phyloP scores from a whole-genome alignment of 345 rosid species.

The Citrus maxima region DNA sequence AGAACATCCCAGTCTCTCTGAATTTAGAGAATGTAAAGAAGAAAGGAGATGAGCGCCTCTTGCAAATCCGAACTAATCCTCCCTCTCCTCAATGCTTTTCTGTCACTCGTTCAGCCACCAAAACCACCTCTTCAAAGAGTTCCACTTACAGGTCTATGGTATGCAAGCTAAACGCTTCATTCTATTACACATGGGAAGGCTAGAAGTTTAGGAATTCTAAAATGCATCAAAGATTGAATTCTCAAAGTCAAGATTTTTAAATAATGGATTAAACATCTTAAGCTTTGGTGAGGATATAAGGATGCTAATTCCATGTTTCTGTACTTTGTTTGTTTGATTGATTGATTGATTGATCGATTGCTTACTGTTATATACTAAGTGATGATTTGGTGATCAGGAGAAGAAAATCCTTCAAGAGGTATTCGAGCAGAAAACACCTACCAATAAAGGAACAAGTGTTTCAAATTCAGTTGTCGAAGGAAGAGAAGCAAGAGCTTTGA shows the following conservation, averaged over 20 bases:
- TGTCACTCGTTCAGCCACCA: conserved; percentile 35
- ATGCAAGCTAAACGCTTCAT: conserved; percentile 13
- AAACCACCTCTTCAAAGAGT: conserved; percentile 41
- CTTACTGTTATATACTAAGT: conserved; percentile 4
- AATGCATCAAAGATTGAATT: neutral
- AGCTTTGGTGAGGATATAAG: neutral
- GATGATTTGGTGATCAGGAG: conserved; percentile 36
- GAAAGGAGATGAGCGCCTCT: conserved; percentile 48
- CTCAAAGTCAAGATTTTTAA: too few relatives aligned
- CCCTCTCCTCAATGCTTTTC: conserved; percentile 99
- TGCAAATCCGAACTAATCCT: conserved; percentile 81
- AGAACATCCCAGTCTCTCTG: conserved; percentile 48
- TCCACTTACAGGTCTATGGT: conserved; percentile 61
- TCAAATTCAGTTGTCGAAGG: conserved; percentile 38
- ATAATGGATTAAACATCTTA: too few relatives aligned
- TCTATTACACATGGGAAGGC: neutral
- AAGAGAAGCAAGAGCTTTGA: conserved; percentile 52
- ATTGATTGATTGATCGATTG: neutral
- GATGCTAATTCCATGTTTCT: neutral
- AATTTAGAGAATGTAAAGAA: conserved; percentile 53
- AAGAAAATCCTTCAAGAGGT: conserved; percentile 48
- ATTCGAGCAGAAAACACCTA: conserved; percentile 38
- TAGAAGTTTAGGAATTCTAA: neutral
- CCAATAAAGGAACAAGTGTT: conserved; percentile 24
- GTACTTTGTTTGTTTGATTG: neutral